Percentiles rank a stretch among this genome's conserved stretches.
Evolutionary conservation across 2,329 filamentous ascomycete genomes (phyloP).

Genomic region (Colletotrichum sp.): DNA sequence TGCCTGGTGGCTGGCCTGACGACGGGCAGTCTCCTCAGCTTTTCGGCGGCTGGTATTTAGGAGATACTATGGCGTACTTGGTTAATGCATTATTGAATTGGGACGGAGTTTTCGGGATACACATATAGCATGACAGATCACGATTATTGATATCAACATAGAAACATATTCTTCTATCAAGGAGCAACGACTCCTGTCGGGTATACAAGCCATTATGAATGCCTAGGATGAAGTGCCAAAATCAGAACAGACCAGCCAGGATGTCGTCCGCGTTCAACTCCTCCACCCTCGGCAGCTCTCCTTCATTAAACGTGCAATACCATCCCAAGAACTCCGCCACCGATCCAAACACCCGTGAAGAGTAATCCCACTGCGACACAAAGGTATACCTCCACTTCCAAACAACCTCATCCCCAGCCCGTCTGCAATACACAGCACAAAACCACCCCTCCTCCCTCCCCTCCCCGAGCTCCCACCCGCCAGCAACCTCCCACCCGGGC

Average conservation of each 20-base stretch:
- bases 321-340: neutral
- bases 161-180: neutral
- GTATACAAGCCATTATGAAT: neutral
- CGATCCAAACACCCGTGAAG: neutral
- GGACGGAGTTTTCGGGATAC: neutral
- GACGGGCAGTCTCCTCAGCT: constrained; percentile 88
- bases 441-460: neutral
- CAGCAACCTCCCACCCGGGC: neutral
- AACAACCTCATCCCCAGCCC: neutral
- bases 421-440: neutral
- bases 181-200: neutral
- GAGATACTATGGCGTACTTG: neutral
- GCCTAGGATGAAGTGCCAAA: neutral
- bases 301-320: neutral
- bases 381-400: neutral
- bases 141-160: neutral
- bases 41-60: constrained; percentile 66
- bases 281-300: neutral
- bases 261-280: neutral
- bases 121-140: neutral
- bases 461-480: neutral
- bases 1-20: constrained; percentile 86
- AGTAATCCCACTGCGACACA: neutral
- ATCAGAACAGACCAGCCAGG: neutral
- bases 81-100: neutral